A percentile compares a stretch with the other conserved stretches of the same genome.
Conservation (phyloP, 768 basidiomycete species). For the Rhodotorula babjevae region DNA sequence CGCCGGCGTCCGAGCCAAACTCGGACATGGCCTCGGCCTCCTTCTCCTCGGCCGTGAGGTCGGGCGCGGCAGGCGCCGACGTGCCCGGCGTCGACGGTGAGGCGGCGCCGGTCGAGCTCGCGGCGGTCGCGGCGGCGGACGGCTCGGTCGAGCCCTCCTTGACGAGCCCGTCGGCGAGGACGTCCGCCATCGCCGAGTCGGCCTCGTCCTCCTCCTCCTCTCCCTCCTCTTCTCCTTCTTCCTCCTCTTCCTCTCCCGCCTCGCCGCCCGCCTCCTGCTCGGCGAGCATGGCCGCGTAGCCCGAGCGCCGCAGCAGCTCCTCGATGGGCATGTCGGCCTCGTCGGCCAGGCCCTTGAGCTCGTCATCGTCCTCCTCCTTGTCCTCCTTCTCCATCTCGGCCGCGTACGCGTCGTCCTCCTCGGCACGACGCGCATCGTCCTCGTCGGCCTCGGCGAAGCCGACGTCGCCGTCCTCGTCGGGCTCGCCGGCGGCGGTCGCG, state of each 20-base stretch:
- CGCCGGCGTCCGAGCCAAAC: slow-evolving; percentile 43
- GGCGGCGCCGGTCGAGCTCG: neutral
- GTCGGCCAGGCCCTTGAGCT: slow-evolving; percentile 48
- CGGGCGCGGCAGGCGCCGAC: neutral
- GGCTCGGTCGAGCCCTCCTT: neutral
- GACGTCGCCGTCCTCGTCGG: slow-evolving; percentile 45
- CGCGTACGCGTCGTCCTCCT: slow-evolving; percentile 51
- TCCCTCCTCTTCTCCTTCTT: slow-evolving; percentile 6
- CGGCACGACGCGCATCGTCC: slow-evolving; percentile 47
- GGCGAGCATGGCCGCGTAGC: slow-evolving; percentile 43
- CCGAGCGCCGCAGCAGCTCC: slow-evolving; percentile 48
- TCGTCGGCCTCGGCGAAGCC: slow-evolving; percentile 40
- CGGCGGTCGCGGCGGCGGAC: slow-evolving; percentile 1
- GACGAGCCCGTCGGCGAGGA: neutral
- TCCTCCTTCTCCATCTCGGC: slow-evolving; percentile 51
- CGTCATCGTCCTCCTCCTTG: slow-evolving; percentile 44
- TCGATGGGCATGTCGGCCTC: slow-evolving; percentile 52
- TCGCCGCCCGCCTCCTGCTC: slow-evolving; percentile 46
- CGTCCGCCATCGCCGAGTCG: neutral
- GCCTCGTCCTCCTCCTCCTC: neutral
- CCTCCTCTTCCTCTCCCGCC: slow-evolving; percentile 43
- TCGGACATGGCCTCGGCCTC: slow-evolving; percentile 39
- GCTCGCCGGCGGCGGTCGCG: slow-evolving; percentile 40
- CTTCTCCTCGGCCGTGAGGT: slow-evolving; percentile 28
- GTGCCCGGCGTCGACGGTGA: neutral